These are phyloP conservation scores for Dictyostelium citrinum DNA, from an alignment of 78 protist species.

Conservation along the genomic window DNA sequence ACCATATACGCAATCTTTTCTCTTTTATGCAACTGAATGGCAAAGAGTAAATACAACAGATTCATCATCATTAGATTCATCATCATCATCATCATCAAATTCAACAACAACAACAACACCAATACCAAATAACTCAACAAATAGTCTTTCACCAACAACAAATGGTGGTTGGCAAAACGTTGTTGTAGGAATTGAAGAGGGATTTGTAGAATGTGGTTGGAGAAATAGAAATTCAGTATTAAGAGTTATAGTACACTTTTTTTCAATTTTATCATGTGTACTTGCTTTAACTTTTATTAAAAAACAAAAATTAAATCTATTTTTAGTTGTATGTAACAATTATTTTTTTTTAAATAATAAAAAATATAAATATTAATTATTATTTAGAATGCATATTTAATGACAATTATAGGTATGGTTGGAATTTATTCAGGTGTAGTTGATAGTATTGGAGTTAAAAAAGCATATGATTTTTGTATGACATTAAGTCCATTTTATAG, in stretches of 20 bases:
- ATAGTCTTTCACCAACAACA: not conserved
- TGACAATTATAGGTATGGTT: not conserved
- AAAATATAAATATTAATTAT: not conserved
- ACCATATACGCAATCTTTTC: not conserved
- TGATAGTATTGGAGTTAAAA: not conserved
- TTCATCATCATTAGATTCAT: not conserved
- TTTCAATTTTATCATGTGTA: not conserved
- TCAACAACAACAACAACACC: not conserved
- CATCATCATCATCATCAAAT: not conserved
- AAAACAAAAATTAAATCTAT: not conserved
- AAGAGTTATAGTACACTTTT: not conserved
- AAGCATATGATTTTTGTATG: not conserved
- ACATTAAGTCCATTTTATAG: not conserved
- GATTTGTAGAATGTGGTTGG: not conserved
- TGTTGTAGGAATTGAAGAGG: not conserved
- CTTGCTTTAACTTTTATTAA: not conserved
- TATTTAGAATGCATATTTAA: not conserved
- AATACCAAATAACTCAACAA: not conserved
- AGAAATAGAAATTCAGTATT: not conserved
- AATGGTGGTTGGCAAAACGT: not conserved
- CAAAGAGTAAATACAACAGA: not conserved
- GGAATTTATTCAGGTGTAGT: not conserved
- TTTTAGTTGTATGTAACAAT: not conserved
- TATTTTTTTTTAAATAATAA: too few species aligned
- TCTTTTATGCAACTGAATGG: not conserved